A percentile compares a stretch with the other conserved stretches of the same genome.
Conservation (phyloP, 768 basidiomycete species). For the Naganishia randhawae region DNA sequence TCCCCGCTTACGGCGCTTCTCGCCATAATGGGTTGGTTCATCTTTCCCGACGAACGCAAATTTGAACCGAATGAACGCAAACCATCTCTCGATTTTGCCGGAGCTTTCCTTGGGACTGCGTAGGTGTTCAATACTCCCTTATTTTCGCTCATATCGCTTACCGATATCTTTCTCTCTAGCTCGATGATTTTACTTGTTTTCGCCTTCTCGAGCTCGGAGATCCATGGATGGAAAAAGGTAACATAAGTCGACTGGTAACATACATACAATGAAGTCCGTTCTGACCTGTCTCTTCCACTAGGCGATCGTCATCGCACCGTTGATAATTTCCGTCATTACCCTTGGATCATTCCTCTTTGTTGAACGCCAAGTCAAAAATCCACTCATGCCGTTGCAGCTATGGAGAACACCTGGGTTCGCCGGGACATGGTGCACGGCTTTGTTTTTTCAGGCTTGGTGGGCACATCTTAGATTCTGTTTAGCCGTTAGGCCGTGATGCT, state of each 20-base stretch:
- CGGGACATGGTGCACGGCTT: background rate
- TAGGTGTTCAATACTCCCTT: background rate
- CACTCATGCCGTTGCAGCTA: background rate
- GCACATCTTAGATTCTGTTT: too few relatives aligned
- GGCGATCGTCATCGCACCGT: background rate
- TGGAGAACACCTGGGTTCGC: background rate
- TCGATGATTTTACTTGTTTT: background rate
- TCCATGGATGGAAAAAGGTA: background rate
- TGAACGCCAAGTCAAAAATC: background rate
- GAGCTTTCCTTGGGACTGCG: background rate
- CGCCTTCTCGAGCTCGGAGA: background rate
- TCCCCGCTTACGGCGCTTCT: background rate
- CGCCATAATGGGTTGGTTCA: background rate
- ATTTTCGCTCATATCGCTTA: background rate
- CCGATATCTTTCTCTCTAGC: background rate
- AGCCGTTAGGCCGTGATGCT: too few relatives aligned
- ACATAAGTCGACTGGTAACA: background rate
- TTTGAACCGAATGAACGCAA: background rate
- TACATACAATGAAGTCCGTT: background rate
- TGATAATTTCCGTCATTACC: background rate
- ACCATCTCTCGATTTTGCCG: background rate
- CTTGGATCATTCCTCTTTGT: slow-evolving; percentile 1
- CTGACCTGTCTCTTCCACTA: background rate
- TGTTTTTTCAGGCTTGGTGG: background rate
- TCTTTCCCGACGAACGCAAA: slow-evolving; percentile 3